phyloP scores from a whole-genome alignment of 2,329 filamentous ascomycete species.

The Chaetothyriales sp. region DNA sequence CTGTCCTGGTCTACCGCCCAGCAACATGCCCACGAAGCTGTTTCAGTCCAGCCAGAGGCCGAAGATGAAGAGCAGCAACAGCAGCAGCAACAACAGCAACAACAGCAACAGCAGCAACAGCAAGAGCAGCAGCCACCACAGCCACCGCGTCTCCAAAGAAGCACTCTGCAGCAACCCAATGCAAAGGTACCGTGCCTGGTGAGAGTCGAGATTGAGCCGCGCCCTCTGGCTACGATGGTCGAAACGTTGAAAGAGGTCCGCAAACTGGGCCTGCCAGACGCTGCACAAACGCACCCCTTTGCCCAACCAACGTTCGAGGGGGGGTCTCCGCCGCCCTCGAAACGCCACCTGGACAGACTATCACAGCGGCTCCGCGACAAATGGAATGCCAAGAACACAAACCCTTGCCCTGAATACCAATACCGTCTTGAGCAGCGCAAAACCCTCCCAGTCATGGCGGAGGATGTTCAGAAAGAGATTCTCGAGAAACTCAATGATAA shows the following conservation, averaged over 20 bases:
- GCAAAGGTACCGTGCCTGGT: neutral
- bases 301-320: neutral
- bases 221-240: neutral
- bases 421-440: neutral
- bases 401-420: neutral
- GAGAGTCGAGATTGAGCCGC: neutral
- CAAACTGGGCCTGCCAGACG: neutral
- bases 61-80: neutral
- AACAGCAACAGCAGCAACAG: neutral
- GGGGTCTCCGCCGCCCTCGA: neutral
- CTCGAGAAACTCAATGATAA: conserved; percentile 60
- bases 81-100: neutral
- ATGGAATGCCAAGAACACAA: neutral
- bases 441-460: neutral
- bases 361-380: neutral
- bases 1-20: neutral
- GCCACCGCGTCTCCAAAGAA: neutral
- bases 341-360: neutral
- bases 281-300: neutral
- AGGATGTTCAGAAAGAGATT: neutral
- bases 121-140: neutral
- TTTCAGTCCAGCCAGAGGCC: neutral
- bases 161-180: neutral
- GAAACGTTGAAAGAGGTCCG: neutral
- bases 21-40: neutral